Conservation (phyloP, 1,284 basidiomycete species). For the Ganoderma leucocontextum region DNA sequence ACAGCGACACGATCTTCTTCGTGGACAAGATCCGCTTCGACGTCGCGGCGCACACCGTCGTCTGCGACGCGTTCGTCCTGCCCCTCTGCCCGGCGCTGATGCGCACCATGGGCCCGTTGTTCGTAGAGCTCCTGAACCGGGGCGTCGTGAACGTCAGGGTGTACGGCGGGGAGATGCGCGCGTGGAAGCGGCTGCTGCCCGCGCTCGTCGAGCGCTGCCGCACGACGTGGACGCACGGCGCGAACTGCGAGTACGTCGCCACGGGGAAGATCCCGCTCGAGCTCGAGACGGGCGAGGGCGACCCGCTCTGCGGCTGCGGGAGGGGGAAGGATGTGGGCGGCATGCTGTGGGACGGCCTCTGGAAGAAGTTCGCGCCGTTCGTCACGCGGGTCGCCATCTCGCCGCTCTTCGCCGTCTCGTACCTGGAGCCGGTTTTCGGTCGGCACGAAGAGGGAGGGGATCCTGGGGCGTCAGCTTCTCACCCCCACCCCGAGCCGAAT, state of each 20-base stretch:
- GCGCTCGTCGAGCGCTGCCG: conserved; percentile 59
- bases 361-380: conserved; percentile 47
- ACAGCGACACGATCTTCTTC: conserved; percentile 48
- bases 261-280: conserved; percentile 43
- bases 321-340: conserved; percentile 48
- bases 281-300: conserved; percentile 37
- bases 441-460: conserved; percentile 20
- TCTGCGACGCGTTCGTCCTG: conserved; percentile 54
- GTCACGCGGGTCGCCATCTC: conserved; percentile 57
- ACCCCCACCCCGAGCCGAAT: background rate
- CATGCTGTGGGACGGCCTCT: conserved; percentile 40
- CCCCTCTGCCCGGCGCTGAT: conserved; percentile 42
- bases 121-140: conserved; percentile 15
- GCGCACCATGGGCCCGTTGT: conserved; percentile 6
- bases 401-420: conserved; percentile 56
- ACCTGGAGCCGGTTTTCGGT: conserved; percentile 45
- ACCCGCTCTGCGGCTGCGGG: conserved; percentile 59
- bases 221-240: conserved; percentile 54
- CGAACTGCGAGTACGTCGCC: conserved; percentile 53
- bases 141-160: conserved; percentile 30
- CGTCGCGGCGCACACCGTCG: conserved; percentile 51
- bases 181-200: conserved; percentile 58
- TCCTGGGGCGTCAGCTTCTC: background rate
- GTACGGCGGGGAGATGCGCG: conserved; percentile 41
- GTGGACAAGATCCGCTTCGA: conserved; percentile 55